Base-by-base conservation (phyloP, 345 rosid species). In the Conringia planisiliqua region DNA sequence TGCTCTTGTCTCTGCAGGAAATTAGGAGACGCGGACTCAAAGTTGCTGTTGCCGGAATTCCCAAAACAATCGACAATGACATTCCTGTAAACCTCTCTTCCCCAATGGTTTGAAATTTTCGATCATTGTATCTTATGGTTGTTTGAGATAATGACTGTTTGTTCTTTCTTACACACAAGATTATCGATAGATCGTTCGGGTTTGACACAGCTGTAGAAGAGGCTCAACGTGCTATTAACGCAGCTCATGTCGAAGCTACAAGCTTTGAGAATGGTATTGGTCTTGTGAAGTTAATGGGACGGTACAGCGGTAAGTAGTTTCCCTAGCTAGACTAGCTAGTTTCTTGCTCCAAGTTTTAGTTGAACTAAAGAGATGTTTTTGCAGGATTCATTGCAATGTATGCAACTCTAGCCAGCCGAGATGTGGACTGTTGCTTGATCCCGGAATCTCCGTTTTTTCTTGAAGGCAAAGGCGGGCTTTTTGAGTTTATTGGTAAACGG, bases 371-470 rank as follows among this genome's bases (percentile, higher is more conserved):
- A 57, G 38, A 48, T 29, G 5, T 20, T 64, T 72, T 20, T 68
- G 81, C 82, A 91, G 97, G 92, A 66, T 91, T 89, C 72, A 91
- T 89, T 76, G 97, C 96, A 5, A 89, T 91, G 97, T n/a, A 88
- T 68, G 97, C 97, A 61, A 89, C 96, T 42, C 88, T 91, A 73
- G 97, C 97, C 9, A 91, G 96, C 76, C 79, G 97, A 71, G 97
- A 91, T 80, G 97, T 91, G 70, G 96, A 91, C 70, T 91, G 97
- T 52, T 91, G 97, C 83, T 82, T 89, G 87, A 89, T 89, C 68
- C 97, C 97, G 13, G 96, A 89, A 78, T 91, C 93, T 14, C 90
- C 93, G 42, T 89, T 91, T 74, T 91, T 76, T 52, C 87, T 91
- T 30, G 91, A 91, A 68, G 93, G 97, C 55, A 69, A 83, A 14